Evolutionary conservation across 2,329 filamentous ascomycete genomes (phyloP).

Genomic region (Blastomyces parvus): DNA sequence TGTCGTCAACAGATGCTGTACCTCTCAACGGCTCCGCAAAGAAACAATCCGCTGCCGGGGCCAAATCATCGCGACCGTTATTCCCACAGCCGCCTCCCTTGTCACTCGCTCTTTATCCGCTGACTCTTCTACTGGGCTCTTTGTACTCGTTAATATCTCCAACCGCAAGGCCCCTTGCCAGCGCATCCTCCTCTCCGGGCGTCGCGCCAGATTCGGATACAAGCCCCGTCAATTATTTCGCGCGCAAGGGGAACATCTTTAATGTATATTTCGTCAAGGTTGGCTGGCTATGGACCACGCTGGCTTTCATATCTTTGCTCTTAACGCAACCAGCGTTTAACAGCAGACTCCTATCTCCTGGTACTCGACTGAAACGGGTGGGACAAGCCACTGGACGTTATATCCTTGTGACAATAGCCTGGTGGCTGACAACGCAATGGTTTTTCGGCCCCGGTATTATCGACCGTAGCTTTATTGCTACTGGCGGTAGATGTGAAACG

Average conservation of each 20-base stretch:
- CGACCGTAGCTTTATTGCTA: conserved; percentile 79
- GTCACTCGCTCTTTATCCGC: conserved; percentile 63
- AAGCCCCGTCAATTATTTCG: conserved; percentile 60
- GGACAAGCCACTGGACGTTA: conserved; percentile 59
- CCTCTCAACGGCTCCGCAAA: neutral
- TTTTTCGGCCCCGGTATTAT: conserved; percentile 87
- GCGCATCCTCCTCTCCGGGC: conserved; percentile 42
- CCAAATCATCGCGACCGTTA: conserved; percentile 5
- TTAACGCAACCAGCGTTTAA: conserved; percentile 54
- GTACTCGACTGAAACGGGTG: conserved; percentile 36
- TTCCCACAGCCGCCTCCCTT: conserved; percentile 46
- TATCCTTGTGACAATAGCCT: conserved; percentile 61
- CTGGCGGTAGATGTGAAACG: conserved; percentile 71
- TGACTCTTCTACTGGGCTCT: conserved; percentile 69
- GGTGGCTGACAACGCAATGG: conserved; percentile 90
- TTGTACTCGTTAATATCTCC: conserved; percentile 72
- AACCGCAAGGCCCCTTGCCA: conserved; percentile 48
- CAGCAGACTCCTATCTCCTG: conserved; percentile 32
- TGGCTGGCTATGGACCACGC: conserved; percentile 84
- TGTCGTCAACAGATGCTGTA: conserved; percentile 3
- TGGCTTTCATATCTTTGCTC: conserved; percentile 61
- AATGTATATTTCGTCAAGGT: conserved; percentile 91
- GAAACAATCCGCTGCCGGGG: neutral
- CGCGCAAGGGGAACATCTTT: conserved; percentile 84
- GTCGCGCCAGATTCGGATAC: conserved; percentile 1